Evolutionary conservation across 192 early-diverging fungal genomes (phyloP), one percentile per base, ranked within the genome.

Genomic region (Obelidium mucronatum): DNA sequence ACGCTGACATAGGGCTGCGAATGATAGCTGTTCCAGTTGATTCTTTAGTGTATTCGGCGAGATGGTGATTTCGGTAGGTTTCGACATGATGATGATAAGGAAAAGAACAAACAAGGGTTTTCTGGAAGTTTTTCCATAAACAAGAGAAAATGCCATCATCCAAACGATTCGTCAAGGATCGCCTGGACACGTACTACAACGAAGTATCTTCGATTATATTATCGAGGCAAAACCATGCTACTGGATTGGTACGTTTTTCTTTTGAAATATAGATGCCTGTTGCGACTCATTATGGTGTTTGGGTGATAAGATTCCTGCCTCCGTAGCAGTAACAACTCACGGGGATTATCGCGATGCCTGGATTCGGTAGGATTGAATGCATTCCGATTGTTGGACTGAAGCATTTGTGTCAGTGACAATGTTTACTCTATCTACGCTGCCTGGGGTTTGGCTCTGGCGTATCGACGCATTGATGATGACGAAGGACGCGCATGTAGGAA

Each of bases 281-380:
- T 60, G 6, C 11, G 48, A n/a, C n/a, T 51, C 48, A 51, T 13
- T 22, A 51, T 13, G 8, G 48, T 51, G 48, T 51, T 22, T 51
- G 11, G 22, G 22, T 13, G 8, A 8, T 51, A 17, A 87, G 84
- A 94, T 96, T 63, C 94, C 93, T 6, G 94, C 94, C 13, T 93
- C 92, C 2, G 92, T 93, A 19, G 94, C 94, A 34, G 88, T 96
- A 28, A 96, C 93, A 8, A 91, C 88, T 1, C 94, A 96, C 75
- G 94, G 94, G 34, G 90, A 96, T 81, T 94, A 94, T 75, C 82
- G 89, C n/a, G 94, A 94, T 87, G 93, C 94, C 37, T 94, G 93
- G 94, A 93, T 95, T 63, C 80, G 92, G 91, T 92, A 86, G 39
- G 26, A 28, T 58, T 19, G 17, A 53, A 33, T 54, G 17, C 8